These are phyloP conservation scores for Sclerotinia sclerotiorum DNA, from an alignment of 2,329 filamentous ascomycete species.

Conservation along the genomic window DNA sequence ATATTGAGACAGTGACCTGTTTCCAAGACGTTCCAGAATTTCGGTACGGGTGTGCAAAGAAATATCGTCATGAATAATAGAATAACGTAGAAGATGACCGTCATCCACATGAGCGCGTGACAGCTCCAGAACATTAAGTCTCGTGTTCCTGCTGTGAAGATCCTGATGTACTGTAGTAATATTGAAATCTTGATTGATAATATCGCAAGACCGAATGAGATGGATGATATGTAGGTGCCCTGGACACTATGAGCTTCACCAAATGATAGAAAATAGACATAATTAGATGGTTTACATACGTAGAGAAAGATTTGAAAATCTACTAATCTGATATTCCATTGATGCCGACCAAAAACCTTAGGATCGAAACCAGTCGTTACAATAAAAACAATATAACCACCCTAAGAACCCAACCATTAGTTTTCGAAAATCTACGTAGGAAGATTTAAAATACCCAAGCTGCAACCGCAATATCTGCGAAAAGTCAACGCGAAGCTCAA, in stretches of 20 bases:
- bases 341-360: constrained; percentile 4
- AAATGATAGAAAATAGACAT: not conserved
- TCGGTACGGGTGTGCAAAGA: not conserved
- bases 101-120: constrained; percentile 10
- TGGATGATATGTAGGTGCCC: constrained; percentile 9
- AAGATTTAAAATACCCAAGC: not conserved
- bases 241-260: not conserved
- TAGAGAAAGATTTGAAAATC: constrained; percentile 7
- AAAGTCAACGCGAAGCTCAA: not conserved
- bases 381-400: not conserved
- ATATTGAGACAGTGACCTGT: constrained; percentile 4
- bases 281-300: not conserved
- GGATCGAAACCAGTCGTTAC: constrained; percentile 4
- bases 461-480: constrained; percentile 5
- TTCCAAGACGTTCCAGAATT: constrained; percentile 1
- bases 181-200: constrained; percentile 13
- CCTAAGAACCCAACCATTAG: not conserved
- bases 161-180: constrained; percentile 4
- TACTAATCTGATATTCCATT: constrained; percentile 10
- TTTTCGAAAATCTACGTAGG: not conserved
- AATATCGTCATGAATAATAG: constrained; percentile 6
- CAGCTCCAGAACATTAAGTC: constrained; percentile 13
- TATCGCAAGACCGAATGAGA: constrained; percentile 15
- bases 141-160: constrained; percentile 3
- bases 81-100: not conserved